Base-by-base conservation (phyloP, 2,329 filamentous ascomycete genomes). In the Penicillium sp. region DNA sequence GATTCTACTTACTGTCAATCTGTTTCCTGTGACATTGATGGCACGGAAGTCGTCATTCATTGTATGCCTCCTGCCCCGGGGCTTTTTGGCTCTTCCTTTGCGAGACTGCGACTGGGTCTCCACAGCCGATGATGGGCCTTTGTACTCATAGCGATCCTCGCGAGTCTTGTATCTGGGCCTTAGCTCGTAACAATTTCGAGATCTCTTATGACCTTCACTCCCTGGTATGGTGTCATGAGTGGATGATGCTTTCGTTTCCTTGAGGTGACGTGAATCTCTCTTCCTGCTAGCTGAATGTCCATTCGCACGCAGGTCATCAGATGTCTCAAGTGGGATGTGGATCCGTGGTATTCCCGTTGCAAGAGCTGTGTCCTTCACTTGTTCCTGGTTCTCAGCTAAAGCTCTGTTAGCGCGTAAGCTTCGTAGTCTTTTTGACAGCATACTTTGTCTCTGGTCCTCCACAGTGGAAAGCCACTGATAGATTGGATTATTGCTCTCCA, bases 41-140 rank as follows among this genome's bases (percentile, higher is more conserved):
- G 85, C 85, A 13, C 72, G 72, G 58, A 87, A 88, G 21, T 80
- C 80, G 7, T 76, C 69, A 68, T 85, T 80, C 8, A 86, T 73
- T 39, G 81, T 63, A 29, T 67, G 64, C 42, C 61, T 69, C 35
- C 69, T 67, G 46, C 48, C 60, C 23, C 55, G 65, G 37, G 58
- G 34, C 51, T 52, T 46, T 58, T 66, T 63, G 64, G 68, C 57
- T 63, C 71, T 54, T 38, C 56, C 52, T 37, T 48, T 52, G 25
- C 56, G 54, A 34, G 35, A 35, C 16, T 46, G 39, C 16, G 52
- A 50, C 5, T 42, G 35, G 27, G 37, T 46, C 2, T 13, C 54
- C 2, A 44, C 53, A 7, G 51, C 52, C 42, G 46, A 42, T 32
- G 39, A 50, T 34, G 34, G 40, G n/a, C 34, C 34, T 39, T 75